phyloP scores from a whole-genome alignment of 441 rosid genomes.

The Arabidopsis hybrid region DNA sequence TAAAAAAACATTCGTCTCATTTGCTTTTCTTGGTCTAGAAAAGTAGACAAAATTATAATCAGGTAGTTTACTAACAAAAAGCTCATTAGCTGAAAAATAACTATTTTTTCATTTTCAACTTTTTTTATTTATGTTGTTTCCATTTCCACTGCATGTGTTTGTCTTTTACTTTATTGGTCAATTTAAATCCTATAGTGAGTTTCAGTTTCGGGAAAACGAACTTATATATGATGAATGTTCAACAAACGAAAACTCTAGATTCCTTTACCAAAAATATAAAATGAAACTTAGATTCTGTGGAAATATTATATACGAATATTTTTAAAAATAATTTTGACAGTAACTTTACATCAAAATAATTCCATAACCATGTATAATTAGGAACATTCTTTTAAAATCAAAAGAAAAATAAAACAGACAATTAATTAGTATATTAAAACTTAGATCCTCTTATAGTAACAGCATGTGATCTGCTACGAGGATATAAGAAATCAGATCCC shows the following conservation, averaged over 20 bases:
- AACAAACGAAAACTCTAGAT: neutral
- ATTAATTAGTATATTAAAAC: slow-evolving; percentile 26
- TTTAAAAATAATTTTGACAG: neutral
- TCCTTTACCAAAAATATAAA: neutral
- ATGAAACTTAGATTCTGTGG: neutral
- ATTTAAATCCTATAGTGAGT: neutral
- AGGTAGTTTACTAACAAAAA: neutral
- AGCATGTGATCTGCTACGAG: slow-evolving; percentile 47
- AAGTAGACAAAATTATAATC: neutral
- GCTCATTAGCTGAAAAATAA: neutral
- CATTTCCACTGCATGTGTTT: slow-evolving; percentile 5
- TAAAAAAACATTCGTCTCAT: neutral
- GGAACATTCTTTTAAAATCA: neutral
- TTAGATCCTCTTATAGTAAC: slow-evolving; percentile 33
- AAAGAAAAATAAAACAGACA: neutral
- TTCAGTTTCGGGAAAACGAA: neutral
- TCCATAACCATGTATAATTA: neutral
- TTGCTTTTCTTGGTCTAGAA: neutral
- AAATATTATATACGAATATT: neutral
- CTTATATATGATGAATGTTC: slow-evolving; percentile 8
- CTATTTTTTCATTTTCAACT: neutral
- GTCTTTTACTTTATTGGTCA: neutral
- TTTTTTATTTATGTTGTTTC: neutral
- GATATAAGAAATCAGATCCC: slow-evolving; percentile 40
- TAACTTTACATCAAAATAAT: slow-evolving; percentile 9